A percentile compares a stretch with the other conserved stretches of the same genome.
Conservation (phyloP, 495 filamentous ascomycete species). For the Astrothelium macrocarpum region DNA sequence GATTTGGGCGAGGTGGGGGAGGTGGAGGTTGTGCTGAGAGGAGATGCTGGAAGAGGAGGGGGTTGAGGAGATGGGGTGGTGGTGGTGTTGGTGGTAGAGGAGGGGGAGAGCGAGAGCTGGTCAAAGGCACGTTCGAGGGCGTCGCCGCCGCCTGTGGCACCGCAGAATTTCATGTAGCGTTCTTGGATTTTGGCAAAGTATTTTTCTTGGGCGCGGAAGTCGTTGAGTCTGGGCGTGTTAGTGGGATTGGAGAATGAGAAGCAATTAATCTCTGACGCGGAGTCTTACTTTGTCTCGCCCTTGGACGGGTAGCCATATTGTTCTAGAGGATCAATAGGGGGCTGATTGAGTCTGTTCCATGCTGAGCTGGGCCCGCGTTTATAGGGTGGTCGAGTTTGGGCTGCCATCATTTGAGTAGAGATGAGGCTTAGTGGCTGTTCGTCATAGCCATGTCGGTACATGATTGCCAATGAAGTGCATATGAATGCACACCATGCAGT, state of each 20-base stretch:
- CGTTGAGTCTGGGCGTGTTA: conserved; percentile 51
- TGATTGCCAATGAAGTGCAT: not conserved
- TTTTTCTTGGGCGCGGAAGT: conserved; percentile 61
- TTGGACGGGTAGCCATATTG: conserved; percentile 77
- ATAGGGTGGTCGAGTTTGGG: conserved; percentile 23
- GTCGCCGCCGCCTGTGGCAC: conserved; percentile 51
- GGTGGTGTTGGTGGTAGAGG: conserved; percentile 33
- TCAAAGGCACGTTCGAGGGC: conserved; percentile 66
- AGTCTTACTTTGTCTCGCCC: conserved; percentile 50
- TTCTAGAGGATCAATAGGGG: conserved; percentile 61
- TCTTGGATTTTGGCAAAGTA: conserved; percentile 81
- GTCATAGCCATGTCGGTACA: not conserved
- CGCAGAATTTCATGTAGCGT: conserved; percentile 82
- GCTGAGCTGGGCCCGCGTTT: conserved; percentile 43
- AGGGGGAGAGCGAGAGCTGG: conserved; percentile 50
- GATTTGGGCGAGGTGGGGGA: conserved; percentile 13
- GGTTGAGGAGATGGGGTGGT: conserved; percentile 22
- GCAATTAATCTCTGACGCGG: not conserved
- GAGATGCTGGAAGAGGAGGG: conserved; percentile 8
- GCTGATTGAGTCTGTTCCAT: conserved; percentile 64
- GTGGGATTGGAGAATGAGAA: not conserved
- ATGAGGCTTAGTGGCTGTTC: conserved; percentile 9
- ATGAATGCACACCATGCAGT: not conserved
- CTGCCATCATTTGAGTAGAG: conserved; percentile 19
- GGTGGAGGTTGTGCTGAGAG: conserved; percentile 10